Conservation (phyloP, 148 eudicot species). For the Fagopyrum tataricum region DNA sequence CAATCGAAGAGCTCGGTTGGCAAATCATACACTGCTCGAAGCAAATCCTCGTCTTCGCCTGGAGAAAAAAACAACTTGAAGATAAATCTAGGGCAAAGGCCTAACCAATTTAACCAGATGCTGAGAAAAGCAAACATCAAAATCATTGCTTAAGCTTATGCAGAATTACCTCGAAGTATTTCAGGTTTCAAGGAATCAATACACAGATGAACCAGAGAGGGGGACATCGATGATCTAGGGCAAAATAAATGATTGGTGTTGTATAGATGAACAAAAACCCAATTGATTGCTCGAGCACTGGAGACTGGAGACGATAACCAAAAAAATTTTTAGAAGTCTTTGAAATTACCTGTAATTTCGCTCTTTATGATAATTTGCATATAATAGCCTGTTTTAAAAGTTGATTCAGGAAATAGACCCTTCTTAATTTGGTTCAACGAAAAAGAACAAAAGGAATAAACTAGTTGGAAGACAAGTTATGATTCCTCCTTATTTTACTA, state of each 20-base stretch:
- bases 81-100: neutral
- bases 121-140: neutral
- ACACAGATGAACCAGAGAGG: slow-evolving; percentile 34
- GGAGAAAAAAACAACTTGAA: slow-evolving; percentile 15
- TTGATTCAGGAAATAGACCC: no score
- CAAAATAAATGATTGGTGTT: neutral
- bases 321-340: no score
- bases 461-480: no score
- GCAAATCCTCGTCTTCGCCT: slow-evolving; percentile 38
- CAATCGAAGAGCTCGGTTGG: slow-evolving; percentile 66
- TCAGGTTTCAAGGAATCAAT: slow-evolving; percentile 23
- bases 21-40: slow-evolving; percentile 40
- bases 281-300: no score
- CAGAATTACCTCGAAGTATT: slow-evolving; percentile 31
- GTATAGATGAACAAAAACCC: neutral
- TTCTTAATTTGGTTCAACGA: no score
- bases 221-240: slow-evolving; percentile 1
- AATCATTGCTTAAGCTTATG: neutral
- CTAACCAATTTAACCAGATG: neutral
- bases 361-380: no score
- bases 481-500: no score
- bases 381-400: no score
- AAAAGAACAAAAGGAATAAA: no score
- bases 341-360: no score
- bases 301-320: no score